Conservation (phyloP, 352 stramenopile genomes). For the Thraustochytrium sp. region DNA sequence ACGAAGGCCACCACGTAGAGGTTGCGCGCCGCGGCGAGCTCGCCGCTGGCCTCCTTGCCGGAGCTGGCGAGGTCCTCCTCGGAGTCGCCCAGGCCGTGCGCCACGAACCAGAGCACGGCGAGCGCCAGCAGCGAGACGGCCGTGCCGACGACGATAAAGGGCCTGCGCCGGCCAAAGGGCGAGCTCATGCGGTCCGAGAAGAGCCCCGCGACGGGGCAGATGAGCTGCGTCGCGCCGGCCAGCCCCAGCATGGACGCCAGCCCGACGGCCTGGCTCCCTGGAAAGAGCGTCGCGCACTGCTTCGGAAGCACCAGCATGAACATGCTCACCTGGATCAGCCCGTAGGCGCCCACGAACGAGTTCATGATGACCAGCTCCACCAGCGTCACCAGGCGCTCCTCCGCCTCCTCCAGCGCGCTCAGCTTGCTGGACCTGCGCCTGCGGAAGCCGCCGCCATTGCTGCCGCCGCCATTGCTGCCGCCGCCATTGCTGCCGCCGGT, state of each 20-base stretch:
- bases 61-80: background rate
- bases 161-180: slow-evolving; percentile 7
- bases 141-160: slow-evolving; percentile 29
- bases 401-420: background rate
- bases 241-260: slow-evolving; percentile 17
- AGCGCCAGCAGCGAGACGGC: background rate
- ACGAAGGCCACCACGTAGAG: slow-evolving; percentile 36
- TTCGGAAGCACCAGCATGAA: slow-evolving; percentile 43
- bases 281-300: slow-evolving; percentile 30
- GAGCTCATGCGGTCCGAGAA: slow-evolving; percentile 37
- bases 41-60: background rate
- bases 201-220: slow-evolving; percentile 42
- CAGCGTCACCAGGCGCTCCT: slow-evolving; percentile 6
- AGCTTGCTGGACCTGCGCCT: background rate
- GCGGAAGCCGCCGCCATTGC: too few relatives aligned
- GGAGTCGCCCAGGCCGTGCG: background rate
- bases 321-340: slow-evolving; percentile 30
- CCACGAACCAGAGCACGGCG: slow-evolving; percentile 1
- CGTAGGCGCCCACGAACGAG: slow-evolving; percentile 38
- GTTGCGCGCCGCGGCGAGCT: background rate
- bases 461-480: background rate
- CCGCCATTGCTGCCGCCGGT: background rate
- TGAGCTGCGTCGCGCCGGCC: slow-evolving; percentile 38
- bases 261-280: background rate
- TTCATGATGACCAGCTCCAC: slow-evolving; percentile 25